phyloP scores from a whole-genome alignment of 371 early-diverging fungal genomes.

The Mortierella polycephala region DNA sequence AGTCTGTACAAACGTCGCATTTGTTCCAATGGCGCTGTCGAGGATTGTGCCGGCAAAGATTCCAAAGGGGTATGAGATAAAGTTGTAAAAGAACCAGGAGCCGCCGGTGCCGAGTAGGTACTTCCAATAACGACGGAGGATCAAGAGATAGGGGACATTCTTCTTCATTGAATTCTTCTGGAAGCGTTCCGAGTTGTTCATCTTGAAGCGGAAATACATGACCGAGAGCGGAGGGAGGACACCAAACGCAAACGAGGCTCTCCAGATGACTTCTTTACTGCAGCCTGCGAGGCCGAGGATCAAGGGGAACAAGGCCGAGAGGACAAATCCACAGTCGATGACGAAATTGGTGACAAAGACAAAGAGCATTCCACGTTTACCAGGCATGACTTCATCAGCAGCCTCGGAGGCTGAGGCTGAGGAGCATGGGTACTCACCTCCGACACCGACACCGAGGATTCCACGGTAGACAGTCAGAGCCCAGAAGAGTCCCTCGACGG shows the following conservation, averaged over 20 bases:
- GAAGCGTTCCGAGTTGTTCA: conserved; percentile 66
- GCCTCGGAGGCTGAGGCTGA: conserved; percentile 70
- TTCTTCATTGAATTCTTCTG: conserved; percentile 60
- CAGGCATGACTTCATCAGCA: conserved; percentile 66
- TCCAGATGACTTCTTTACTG: conserved; percentile 62
- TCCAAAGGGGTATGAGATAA: conserved; percentile 67
- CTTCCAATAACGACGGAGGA: conserved; percentile 69
- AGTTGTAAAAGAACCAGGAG: conserved; percentile 76
- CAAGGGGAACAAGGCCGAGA: conserved; percentile 67
- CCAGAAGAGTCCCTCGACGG: conserved; percentile 65
- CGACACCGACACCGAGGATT: conserved; percentile 64
- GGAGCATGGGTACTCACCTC: conserved; percentile 70
- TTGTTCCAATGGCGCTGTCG: conserved; percentile 55
- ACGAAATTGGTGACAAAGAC: conserved; percentile 67
- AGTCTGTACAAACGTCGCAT: conserved; percentile 59
- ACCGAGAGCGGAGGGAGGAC: conserved; percentile 69
- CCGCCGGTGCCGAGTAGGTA: conserved; percentile 65
- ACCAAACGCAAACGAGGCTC: conserved; percentile 66
- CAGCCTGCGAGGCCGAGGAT: conserved; percentile 61
- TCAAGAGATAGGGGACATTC: conserved; percentile 68
- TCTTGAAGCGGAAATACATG: conserved; percentile 68
- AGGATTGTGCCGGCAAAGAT: conserved; percentile 67
- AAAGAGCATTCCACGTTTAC: conserved; percentile 65
- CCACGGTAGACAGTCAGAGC: conserved; percentile 70
- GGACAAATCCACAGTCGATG: conserved; percentile 67